These are phyloP conservation scores for Cryphonectria japonica DNA, from an alignment of 2,329 filamentous ascomycete genomes.

Conservation along the genomic window DNA sequence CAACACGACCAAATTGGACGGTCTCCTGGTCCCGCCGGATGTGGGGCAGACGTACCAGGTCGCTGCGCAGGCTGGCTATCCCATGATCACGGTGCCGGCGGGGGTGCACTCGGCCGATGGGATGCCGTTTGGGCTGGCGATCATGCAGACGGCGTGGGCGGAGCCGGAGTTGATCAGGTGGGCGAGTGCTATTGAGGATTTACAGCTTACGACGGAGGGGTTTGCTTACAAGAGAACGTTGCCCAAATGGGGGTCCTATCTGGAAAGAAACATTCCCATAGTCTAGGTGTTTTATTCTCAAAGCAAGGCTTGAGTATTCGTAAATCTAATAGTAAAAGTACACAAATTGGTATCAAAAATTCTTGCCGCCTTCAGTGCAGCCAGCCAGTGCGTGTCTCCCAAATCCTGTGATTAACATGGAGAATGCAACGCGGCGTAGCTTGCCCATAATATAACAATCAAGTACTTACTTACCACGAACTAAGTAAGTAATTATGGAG, in stretches of 20 bases:
- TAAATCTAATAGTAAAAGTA: too few species aligned
- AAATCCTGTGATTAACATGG: too few species aligned
- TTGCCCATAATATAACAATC: too few species aligned
- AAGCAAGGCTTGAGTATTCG: too few species aligned
- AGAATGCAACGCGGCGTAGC: too few species aligned
- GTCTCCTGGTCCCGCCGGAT: slow-evolving; percentile 69
- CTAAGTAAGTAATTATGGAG: too few species aligned
- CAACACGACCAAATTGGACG: slow-evolving; percentile 52
- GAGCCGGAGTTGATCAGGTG: slow-evolving; percentile 62
- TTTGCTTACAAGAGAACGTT: slow-evolving; percentile 49
- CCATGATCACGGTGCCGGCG: slow-evolving; percentile 70
- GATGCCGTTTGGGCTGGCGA: slow-evolving; percentile 64
- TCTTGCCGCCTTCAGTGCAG: too few species aligned
- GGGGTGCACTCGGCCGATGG: slow-evolving; percentile 57
- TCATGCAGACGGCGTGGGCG: slow-evolving; percentile 64
- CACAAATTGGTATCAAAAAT: not conserved
- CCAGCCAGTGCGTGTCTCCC: too few species aligned
- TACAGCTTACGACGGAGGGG: slow-evolving; percentile 49
- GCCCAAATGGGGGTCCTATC: slow-evolving; percentile 58
- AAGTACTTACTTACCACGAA: too few species aligned
- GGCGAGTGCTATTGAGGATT: slow-evolving; percentile 66
- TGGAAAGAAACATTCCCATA: slow-evolving; percentile 49
- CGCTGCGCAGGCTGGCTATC: slow-evolving; percentile 76
- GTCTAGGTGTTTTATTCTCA: not conserved
- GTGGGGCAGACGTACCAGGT: slow-evolving; percentile 71